phyloP scores from a whole-genome alignment of 2,329 filamentous ascomycete species.

The Fonsecaea monophora region DNA sequence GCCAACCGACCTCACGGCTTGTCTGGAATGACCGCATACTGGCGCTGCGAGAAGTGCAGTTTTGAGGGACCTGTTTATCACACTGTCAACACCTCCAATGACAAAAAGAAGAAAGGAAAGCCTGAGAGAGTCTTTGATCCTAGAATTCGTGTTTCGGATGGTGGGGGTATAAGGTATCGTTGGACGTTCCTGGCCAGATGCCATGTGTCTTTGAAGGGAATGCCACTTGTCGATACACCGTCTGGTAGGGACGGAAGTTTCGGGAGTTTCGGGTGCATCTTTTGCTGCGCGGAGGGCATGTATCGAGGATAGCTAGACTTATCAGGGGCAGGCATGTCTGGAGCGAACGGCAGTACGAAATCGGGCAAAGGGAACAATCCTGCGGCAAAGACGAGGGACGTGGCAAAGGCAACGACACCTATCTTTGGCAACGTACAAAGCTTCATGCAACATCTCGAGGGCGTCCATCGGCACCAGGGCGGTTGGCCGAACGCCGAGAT shows the following conservation, averaged over 20 bases:
- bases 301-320: constrained; percentile 37
- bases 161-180: constrained; percentile 51
- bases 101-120: constrained; percentile 35
- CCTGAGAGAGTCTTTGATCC: constrained; percentile 43
- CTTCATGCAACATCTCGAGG: constrained; percentile 54
- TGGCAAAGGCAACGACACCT: constrained; percentile 40
- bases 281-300: constrained; percentile 52
- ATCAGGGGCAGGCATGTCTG: background rate
- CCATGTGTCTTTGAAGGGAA: constrained; percentile 48
- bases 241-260: constrained; percentile 35
- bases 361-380: constrained; percentile 21
- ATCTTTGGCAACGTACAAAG: constrained; percentile 50
- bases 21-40: constrained; percentile 40
- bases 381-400: background rate
- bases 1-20: constrained; percentile 36
- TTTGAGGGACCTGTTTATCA: constrained; percentile 50
- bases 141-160: constrained; percentile 32
- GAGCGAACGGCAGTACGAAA: constrained; percentile 22
- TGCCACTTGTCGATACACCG: constrained; percentile 35
- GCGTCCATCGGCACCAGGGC: constrained; percentile 45
- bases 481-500: constrained; percentile 46
- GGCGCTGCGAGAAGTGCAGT: constrained; percentile 52
- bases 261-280: constrained; percentile 54
- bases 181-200: constrained; percentile 58
- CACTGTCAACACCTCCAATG: constrained; percentile 28